phyloP scores from a whole-genome alignment of 768 basidiomycete genomes.

The Crucibulum laeve region DNA sequence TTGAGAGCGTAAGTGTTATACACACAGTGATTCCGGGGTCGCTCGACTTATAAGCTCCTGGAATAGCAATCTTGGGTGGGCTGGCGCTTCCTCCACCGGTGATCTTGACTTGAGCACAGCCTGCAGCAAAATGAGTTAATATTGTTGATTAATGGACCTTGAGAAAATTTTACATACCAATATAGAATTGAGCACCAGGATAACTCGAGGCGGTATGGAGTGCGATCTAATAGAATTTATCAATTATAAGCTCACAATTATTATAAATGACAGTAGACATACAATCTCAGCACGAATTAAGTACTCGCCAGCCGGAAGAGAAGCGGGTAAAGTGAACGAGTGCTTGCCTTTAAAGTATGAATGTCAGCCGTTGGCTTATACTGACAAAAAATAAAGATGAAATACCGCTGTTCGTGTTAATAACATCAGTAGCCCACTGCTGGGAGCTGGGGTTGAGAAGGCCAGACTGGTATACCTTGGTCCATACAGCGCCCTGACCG shows the following conservation, averaged over 20 bases:
- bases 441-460: slow-evolving; percentile 30
- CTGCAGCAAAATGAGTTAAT: slow-evolving; percentile 11
- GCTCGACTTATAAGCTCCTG: slow-evolving; percentile 39
- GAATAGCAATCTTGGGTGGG: slow-evolving; percentile 44
- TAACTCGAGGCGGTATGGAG: slow-evolving; percentile 36
- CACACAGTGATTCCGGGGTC: slow-evolving; percentile 49
- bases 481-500: slow-evolving; percentile 48
- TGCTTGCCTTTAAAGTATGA: slow-evolving; percentile 28
- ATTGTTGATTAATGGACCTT: neutral
- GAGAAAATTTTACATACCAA: slow-evolving; percentile 21
- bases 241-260: neutral
- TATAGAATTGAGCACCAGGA: slow-evolving; percentile 48
- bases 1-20: neutral
- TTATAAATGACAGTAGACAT: slow-evolving; percentile 10
- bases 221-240: slow-evolving; percentile 16
- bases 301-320: slow-evolving; percentile 46
- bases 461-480: slow-evolving; percentile 48
- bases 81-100: slow-evolving; percentile 38
- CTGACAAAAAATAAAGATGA: neutral
- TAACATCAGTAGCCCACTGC: slow-evolving; percentile 46
- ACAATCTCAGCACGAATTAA: slow-evolving; percentile 46
- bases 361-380: neutral
- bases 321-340: slow-evolving; percentile 36
- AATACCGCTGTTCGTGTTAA: slow-evolving; percentile 38
- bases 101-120: slow-evolving; percentile 47